Evolutionary conservation across 202 grass and related monocot species (phyloP), one percentile per base, ranked within the genome.

Genomic region (Zoysia matrella): DNA sequence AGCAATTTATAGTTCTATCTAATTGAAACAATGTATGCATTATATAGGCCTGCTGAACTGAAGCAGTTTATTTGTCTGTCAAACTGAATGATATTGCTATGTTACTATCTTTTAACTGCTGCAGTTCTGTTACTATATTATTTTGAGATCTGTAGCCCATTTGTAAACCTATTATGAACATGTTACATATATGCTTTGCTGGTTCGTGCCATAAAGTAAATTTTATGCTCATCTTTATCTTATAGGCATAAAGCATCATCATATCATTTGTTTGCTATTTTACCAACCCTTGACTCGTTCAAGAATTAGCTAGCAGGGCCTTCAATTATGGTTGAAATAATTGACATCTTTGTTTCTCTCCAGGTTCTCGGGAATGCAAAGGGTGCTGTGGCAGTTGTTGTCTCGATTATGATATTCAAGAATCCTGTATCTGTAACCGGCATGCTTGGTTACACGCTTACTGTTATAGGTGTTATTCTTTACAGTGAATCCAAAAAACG

Each of bases 281-380:
- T n/a, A n/a, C n/a, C n/a, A n/a, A n/a, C n/a, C 47, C 15, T 79
- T 68, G 6, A 36, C 67, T 62, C 4, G 7, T 74, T 65, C 8
- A 78, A 68, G 30, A 67, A 68, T 12, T 67, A 43, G 9, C 11
- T 3, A 43, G 12, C 11, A 50, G 39, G 66, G 77, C 7, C 4
- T 82, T 80, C 30, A n/a, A 45, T 72, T 77, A 7, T 18, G 51
- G 43, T 39, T 56, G 4, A 41, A 60, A 14, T n/a, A 47, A 65
- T 51, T 87, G 39, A 83, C 46, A 67, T 80, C 44, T 4, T 50
- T 82, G 51, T 61, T 69, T 64, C 36, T 84, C 79, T 84, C 40
- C 86, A 96, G 93, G 93, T 96, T 57, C 88, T 96, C 8, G 93
- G 93, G 60, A 96, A 96, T 83, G 93, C 93, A 9, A 96, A 96